These are phyloP conservation scores for Larix kaempferi DNA, from an alignment of 75 land plant genomes.

Conservation along the genomic window DNA sequence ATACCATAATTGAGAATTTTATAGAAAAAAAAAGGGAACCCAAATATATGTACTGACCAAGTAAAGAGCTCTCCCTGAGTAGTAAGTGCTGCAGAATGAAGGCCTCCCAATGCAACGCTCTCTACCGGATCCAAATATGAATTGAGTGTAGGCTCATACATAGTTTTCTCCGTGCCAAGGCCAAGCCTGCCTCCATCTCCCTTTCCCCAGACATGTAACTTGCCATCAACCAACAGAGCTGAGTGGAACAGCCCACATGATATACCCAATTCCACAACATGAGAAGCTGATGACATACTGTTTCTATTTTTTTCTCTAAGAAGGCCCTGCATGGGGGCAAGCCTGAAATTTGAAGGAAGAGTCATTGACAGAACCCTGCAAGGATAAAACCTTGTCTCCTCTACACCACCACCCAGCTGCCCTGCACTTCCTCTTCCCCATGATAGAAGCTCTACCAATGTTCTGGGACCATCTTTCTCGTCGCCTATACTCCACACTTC, in stretches of 20 bases:
- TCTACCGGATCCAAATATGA: slow-evolving; percentile 44
- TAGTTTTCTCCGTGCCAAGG: slow-evolving; percentile 61
- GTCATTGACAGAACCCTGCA: slow-evolving; percentile 43
- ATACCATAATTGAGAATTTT: neutral
- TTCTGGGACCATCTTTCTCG: slow-evolving; percentile 6
- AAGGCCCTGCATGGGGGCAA: slow-evolving; percentile 23
- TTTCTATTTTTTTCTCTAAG: neutral
- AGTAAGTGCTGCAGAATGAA: slow-evolving; percentile 74
- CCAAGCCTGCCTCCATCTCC: slow-evolving; percentile 96
- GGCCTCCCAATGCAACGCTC: slow-evolving; percentile 69
- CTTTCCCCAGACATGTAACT: slow-evolving; percentile 91
- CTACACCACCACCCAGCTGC: slow-evolving; percentile 80
- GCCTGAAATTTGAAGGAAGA: slow-evolving; percentile 34
- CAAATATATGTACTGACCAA: slow-evolving; percentile 49
- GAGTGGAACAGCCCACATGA: slow-evolving; percentile 96
- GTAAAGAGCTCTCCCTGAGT: slow-evolving; percentile 62
- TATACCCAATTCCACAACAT: slow-evolving; percentile 43
- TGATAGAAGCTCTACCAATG: slow-evolving; percentile 47
- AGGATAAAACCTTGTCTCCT: slow-evolving; percentile 61
- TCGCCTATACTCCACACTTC: slow-evolving; percentile 1
- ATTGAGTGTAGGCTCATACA: slow-evolving; percentile 58
- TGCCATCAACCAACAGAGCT: slow-evolving; percentile 57
- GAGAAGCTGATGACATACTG: neutral
- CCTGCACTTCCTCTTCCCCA: slow-evolving; percentile 91
- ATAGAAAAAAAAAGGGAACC: neutral